Percentiles rank a stretch among this genome's conserved stretches.
Conservation (phyloP, 2,329 filamentous ascomycete species). For the Talaromyces funiculosus region DNA sequence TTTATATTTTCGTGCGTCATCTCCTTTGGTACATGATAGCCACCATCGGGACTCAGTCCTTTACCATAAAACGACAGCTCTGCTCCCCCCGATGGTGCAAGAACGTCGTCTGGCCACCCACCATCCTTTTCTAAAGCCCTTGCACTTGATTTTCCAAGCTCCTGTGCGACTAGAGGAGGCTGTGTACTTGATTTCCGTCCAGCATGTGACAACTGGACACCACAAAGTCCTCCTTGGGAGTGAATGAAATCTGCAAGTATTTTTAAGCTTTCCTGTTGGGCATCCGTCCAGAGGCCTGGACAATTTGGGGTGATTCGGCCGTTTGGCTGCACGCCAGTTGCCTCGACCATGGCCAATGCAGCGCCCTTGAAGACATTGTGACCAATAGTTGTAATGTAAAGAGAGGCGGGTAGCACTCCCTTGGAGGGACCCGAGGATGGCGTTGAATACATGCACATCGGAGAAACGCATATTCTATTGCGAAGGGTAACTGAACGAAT, state of each 20-base stretch:
- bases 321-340: constrained; percentile 66
- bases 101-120: constrained; percentile 51
- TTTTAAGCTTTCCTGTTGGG: constrained; percentile 31
- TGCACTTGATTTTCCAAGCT: constrained; percentile 15
- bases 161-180: constrained; percentile 40
- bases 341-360: constrained; percentile 68
- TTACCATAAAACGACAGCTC: constrained; percentile 41
- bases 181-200: constrained; percentile 58
- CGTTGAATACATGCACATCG: constrained; percentile 60
- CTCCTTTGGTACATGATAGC: no score
- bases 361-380: constrained; percentile 59
- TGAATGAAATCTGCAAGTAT: constrained; percentile 68
- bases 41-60: background rate
- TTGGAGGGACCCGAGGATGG: constrained; percentile 46
- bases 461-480: constrained; percentile 59
- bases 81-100: constrained; percentile 30
- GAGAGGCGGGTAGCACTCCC: no score
- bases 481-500: constrained; percentile 54
- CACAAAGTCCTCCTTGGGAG: constrained; percentile 61
- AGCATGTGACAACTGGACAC: constrained; percentile 75
- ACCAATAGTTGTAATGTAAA: constrained; percentile 37
- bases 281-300: constrained; percentile 19
- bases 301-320: constrained; percentile 67
- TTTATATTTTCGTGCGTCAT: no score
- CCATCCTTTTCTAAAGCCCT: constrained; percentile 46